Evolutionary conservation across 176 grass and related monocot genomes (phyloP), one percentile per base, ranked within the genome.

Genomic region (Zoysia japonica): DNA sequence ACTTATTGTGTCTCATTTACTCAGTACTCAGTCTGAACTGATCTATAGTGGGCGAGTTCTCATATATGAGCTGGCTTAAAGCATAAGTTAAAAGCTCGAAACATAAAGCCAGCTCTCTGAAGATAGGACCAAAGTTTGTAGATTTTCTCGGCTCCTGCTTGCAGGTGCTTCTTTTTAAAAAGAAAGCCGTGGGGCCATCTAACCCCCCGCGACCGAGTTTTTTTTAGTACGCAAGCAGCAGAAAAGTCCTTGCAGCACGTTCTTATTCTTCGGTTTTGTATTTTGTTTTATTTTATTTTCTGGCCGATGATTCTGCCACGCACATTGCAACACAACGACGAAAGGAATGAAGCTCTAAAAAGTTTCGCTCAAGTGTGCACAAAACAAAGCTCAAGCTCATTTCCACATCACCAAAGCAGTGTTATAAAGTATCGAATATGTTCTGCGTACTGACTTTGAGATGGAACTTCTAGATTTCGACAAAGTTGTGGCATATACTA

Each of bases 341-440:
- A 15, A 77, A 28, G 28, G 28, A 28, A 66, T 13, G 62, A 86
- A 80, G 50, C 67, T 88, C 41, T 76, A 80, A 41, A 76, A 50
- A 84, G 47, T 48, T 48, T 28, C 28, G 28, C 28, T 28, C 28
- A 28, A 28, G 28, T 28, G 41, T 70, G 70, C 65, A 44, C 70
- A 56, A 70, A 85, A 80, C 70, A 85, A 71, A 81, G 51, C 59
- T 66, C n/a, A 61, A 72, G 36, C 47, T 69, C 47, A 69, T 76
- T 73, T 85, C 52, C 72, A 78, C 78, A 78, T 74, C 78, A 74
- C 46, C 19, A 85, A 89, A 86, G 87, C 73, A 74, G 61, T 16
- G 43, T 8, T 82, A 54, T 45, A 68, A 85, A 82, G 83, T 20
- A 73, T 89, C 53, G 83, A 89, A 89, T 82, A 68, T 85, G 68